Base-by-base conservation (phyloP, 352 stramenopile species). In the Phytophthora nicotianae region DNA sequence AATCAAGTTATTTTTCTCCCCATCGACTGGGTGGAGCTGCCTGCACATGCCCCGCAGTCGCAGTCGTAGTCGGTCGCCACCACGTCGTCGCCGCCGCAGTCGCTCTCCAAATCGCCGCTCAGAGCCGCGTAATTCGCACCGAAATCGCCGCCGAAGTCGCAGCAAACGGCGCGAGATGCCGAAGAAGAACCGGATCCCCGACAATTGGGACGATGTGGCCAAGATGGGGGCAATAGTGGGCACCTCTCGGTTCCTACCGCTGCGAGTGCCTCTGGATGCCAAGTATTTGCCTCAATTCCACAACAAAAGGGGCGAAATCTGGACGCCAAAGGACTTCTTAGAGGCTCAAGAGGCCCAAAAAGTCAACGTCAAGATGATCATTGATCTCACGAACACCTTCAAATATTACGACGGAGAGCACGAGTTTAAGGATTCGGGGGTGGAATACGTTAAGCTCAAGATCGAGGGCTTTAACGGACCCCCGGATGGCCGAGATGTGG, bases 361-460 rank as follows among this genome's bases (percentile, higher is more conserved):
- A 0, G 51, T 81, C 2, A 62, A 88, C 50, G 71, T 93, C 17
- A 77, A 86, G 17, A 74, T 93, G 53, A 61, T 95, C 32, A 83
- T 95, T 23, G 86, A 95, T 48, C 72, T 95, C 32, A 95, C 86
- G 14, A 95, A 95, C 53, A 95, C 86, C 16, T 82, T 76, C 61
- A 91, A 92, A 58, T 95, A 95, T 62, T 95, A 95, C 70, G 64
- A 90, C 47, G 86, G 86, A 10, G 63, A 59, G 2, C 35, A 53
- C 2, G 81, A 77, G 50, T 89, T 95, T 41, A 49, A 68, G 7
- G 56, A 74, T 24, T 74, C 73, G 4, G 53, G 41, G 2, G 66
- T 93, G 26, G 53, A 86, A 55, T 95, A 95, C 58, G 75, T 86
- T 20, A 95, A 95, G 54, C 73, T 91, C n/a, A 65, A 59, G 32